Evolutionary conservation across 495 filamentous ascomycete genomes (phyloP).

Genomic region (Aspergillus sparsus): DNA sequence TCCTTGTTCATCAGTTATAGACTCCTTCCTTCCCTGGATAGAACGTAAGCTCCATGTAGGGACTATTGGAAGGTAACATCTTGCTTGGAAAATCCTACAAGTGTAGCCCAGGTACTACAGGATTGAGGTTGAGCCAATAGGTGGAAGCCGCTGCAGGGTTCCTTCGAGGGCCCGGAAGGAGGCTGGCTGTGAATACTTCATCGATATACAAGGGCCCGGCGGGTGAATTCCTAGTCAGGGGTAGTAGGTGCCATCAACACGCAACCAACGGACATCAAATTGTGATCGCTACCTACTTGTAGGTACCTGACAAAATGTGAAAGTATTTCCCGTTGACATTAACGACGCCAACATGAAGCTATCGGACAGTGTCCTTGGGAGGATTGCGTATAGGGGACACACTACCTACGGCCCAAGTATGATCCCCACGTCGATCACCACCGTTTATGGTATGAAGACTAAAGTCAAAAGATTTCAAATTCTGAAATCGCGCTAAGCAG

Average conservation of each 20-base stretch:
- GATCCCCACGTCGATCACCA: constrained; percentile 24
- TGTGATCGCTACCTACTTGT: constrained; percentile 8
- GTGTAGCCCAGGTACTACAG: too few relatives aligned
- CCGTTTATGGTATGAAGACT: constrained; percentile 19
- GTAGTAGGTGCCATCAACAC: not conserved
- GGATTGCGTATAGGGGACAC: constrained; percentile 9
- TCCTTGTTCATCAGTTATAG: not conserved
- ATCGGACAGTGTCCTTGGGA: not conserved
- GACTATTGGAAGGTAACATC: constrained; percentile 1
- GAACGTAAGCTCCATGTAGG: not conserved
- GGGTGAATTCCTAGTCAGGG: not conserved
- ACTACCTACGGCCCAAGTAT: too few relatives aligned
- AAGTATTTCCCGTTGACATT: not conserved
- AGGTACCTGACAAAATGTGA: not conserved
- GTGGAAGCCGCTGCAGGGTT: too few relatives aligned
- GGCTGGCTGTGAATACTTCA: not conserved
- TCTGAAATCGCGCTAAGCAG: constrained; percentile 17
- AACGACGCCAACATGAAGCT: not conserved
- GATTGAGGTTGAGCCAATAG: too few relatives aligned
- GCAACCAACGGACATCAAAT: not conserved
- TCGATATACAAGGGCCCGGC: not conserved
- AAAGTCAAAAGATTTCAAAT: constrained; percentile 32
- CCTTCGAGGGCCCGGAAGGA: not conserved
- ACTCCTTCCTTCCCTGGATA: not conserved
- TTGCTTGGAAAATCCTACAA: too few relatives aligned